These are phyloP conservation scores for Pythium plurisporium DNA, from an alignment of 352 stramenopile species.

Conservation along the genomic window DNA sequence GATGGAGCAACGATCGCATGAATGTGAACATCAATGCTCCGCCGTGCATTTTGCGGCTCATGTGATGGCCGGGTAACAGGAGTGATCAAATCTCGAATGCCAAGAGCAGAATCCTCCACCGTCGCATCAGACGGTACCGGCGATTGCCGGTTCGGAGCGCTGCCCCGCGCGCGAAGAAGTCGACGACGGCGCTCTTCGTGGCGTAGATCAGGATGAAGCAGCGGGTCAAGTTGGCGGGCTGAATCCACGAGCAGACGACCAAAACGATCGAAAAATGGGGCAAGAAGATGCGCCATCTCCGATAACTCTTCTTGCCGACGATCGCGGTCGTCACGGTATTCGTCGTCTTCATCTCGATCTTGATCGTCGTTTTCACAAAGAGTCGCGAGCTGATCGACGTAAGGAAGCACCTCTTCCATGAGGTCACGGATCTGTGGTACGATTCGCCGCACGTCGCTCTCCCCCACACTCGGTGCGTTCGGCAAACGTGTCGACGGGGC, in stretches of 20 bases:
- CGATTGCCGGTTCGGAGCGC: slow-evolving; percentile 19
- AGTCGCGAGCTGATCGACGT: slow-evolving; percentile 55
- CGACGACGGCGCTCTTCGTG: slow-evolving; percentile 25
- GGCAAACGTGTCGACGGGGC: slow-evolving; percentile 47
- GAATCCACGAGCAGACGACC: slow-evolving; percentile 71
- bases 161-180: slow-evolving; percentile 29
- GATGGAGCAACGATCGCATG: slow-evolving; percentile 79
- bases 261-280: slow-evolving; percentile 77
- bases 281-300: slow-evolving; percentile 63
- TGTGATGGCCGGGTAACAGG: slow-evolving; percentile 25
- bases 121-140: not conserved
- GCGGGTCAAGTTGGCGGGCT: slow-evolving; percentile 46
- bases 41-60: slow-evolving; percentile 33
- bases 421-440: slow-evolving; percentile 54
- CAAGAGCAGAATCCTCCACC: slow-evolving; percentile 36
- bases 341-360: not conserved
- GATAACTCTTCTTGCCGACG: slow-evolving; percentile 35
- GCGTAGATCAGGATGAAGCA: slow-evolving; percentile 50
- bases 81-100: slow-evolving; percentile 62
- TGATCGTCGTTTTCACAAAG: slow-evolving; percentile 47
- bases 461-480: slow-evolving; percentile 42
- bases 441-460: slow-evolving; percentile 40
- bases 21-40: slow-evolving; percentile 85
- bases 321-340: not conserved
- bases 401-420: slow-evolving; percentile 68